Percentiles rank a stretch among this genome's conserved stretches.
Conservation (phyloP, 2,329 filamentous ascomycete species). For the Apiospora marii region DNA sequence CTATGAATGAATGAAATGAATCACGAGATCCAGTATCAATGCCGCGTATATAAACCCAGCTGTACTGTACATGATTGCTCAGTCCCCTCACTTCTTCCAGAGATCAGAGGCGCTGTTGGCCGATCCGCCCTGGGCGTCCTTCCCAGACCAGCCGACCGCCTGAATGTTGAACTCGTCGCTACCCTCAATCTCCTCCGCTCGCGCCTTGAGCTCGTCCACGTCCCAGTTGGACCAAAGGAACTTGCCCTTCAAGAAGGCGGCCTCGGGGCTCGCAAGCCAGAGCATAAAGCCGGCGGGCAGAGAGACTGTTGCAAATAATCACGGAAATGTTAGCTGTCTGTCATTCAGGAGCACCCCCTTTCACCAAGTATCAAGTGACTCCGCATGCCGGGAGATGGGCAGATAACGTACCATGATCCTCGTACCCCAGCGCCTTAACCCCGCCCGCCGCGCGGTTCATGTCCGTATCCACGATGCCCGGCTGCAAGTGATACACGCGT, state of each 20-base stretch:
- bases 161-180: conserved; percentile 30
- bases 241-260: conserved; percentile 54
- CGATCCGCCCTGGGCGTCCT: too few relatives aligned
- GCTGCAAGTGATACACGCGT: conserved; percentile 51
- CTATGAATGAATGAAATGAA: not conserved
- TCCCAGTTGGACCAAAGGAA: conserved; percentile 61
- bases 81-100: not conserved
- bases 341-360: too few relatives aligned
- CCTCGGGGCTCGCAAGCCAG: conserved; percentile 54
- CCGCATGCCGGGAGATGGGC: not conserved
- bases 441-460: conserved; percentile 34
- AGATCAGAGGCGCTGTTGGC: not conserved
- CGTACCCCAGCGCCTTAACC: conserved; percentile 30
- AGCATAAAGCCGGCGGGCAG: conserved; percentile 52
- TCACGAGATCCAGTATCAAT: not conserved
- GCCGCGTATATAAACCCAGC: not conserved
- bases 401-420: conserved; percentile 40
- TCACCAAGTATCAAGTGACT: too few relatives aligned
- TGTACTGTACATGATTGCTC: not conserved
- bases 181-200: conserved; percentile 43
- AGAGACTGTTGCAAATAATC: conserved; percentile 32
- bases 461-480: conserved; percentile 45
- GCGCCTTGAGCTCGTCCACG: conserved; percentile 54
- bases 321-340: conserved; percentile 27
- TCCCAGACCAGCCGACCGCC: conserved; percentile 30